These are phyloP conservation scores for Oryza punctata DNA, from an alignment of 176 grass and related monocot genomes.

Conservation along the genomic window DNA sequence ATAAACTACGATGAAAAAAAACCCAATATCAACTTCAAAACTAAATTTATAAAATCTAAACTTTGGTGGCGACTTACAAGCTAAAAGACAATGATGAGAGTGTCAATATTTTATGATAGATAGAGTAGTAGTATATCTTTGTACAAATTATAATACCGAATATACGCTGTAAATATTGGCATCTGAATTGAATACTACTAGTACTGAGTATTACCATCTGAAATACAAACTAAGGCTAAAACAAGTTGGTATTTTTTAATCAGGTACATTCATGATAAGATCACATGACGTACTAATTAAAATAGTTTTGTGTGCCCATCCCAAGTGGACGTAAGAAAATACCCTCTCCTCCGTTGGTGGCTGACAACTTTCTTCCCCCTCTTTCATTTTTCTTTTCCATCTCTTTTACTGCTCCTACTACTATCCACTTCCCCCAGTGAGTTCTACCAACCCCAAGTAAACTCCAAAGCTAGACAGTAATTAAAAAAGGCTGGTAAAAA, in stretches of 20 bases:
- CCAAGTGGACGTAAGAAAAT: conserved; percentile 35
- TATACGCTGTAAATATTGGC: not conserved
- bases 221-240: not conserved
- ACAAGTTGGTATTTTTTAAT: not conserved
- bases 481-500: not conserved
- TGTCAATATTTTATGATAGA: too few relatives aligned
- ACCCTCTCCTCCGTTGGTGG: not conserved
- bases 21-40: too few relatives aligned
- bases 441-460: conserved; percentile 33
- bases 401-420: not conserved
- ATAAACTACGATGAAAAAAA: too few relatives aligned
- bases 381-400: not conserved
- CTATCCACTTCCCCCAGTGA: not conserved
- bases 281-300: not conserved
- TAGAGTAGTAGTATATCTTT: too few relatives aligned
- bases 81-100: too few relatives aligned
- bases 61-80: too few relatives aligned
- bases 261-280: not conserved
- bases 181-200: not conserved
- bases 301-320: not conserved
- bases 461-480: conserved; percentile 36
- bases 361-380: conserved; percentile 35
- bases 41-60: too few relatives aligned
- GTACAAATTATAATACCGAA: too few relatives aligned
- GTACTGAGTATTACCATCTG: too few relatives aligned